Evolutionary conservation across 2,329 filamentous ascomycete species (phyloP), one percentile per base, ranked within the genome.

Genomic region (Botrytis squamosa): DNA sequence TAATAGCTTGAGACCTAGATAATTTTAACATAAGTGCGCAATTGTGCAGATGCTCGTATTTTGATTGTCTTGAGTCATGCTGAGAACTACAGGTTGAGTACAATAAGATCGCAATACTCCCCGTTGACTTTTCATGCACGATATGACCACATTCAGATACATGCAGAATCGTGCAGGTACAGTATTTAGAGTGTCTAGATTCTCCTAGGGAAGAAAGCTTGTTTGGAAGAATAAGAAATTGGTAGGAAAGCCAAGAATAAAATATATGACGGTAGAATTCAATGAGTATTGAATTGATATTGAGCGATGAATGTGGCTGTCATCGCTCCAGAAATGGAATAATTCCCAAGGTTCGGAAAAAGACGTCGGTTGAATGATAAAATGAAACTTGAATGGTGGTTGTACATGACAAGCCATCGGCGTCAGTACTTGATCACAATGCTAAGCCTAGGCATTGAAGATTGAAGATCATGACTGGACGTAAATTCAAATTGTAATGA

Each of bases 151-250:
- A 66, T 74, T 74, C 12, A 42, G 25, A 60, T 29, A 22, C n/a
- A 55, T 71, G 73, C 69, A 72, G 55, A 29, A 74, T 62, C 69
- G 55, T 71, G 72, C 68, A 74, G 72, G 70, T 71, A 66, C 46
- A n/a, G 12, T 33, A 44, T 33, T 38, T 64, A 44, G 38, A 64
- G 38, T 29, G 25, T 42, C 25, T 16, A 44, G 38, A 66, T 57
- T 57, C 46, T 55, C 14, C 8, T 1, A 5, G 60, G 18, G n/a
- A 44, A n/a, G 20, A 71, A 66, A 66, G 70, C 70, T 71, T 71
- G 46, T 71, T 57, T 71, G 44, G 55, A 57, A 38, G 25, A 64
- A 25, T 29, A 14, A 10, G 40, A 42, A 6, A 25, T 1, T 66
- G 36, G 52, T 55, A 55, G 65, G 65, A 29, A 42, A 68, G 70